Evolutionary conservation across 1,284 basidiomycete genomes (phyloP).

Genomic region (Cerioporus squamosus): DNA sequence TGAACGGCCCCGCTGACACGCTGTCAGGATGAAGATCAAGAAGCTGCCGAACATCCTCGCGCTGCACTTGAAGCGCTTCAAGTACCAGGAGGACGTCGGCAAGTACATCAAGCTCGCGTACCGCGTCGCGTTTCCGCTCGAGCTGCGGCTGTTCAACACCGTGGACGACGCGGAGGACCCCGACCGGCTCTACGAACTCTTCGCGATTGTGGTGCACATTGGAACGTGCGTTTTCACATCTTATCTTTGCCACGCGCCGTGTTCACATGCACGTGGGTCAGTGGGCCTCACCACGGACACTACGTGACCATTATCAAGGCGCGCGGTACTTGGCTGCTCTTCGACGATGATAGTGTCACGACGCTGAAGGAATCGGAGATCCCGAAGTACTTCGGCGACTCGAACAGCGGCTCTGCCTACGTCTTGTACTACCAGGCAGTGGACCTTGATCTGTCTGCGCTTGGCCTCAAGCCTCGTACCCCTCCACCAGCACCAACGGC

Average conservation of each 20-base stretch:
- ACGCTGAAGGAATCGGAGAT: slow-evolving; percentile 91
- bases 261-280: slow-evolving; percentile 38
- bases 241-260: not conserved
- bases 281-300: slow-evolving; percentile 96
- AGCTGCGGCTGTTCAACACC: slow-evolving; percentile 95
- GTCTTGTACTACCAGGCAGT: slow-evolving; percentile 97
- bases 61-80: slow-evolving; percentile 93
- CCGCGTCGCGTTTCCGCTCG: slow-evolving; percentile 94
- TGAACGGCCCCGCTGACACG: not conserved
- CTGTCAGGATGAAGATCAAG: slow-evolving; percentile 72
- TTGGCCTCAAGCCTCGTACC: slow-evolving; percentile 59
- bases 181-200: slow-evolving; percentile 90
- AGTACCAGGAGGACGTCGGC: slow-evolving; percentile 86
- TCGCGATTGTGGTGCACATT: slow-evolving; percentile 96
- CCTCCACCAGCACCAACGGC: slow-evolving; percentile 19
- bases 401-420: slow-evolving; percentile 88
- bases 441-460: slow-evolving; percentile 74
- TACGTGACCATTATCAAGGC: slow-evolving; percentile 96
- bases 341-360: slow-evolving; percentile 94
- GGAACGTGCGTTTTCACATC: slow-evolving; percentile 74
- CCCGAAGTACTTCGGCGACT: slow-evolving; percentile 93
- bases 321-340: slow-evolving; percentile 85
- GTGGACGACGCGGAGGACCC: slow-evolving; percentile 92
- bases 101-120: slow-evolving; percentile 96
- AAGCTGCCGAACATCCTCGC: slow-evolving; percentile 63